Evolutionary conservation across 768 basidiomycete genomes (phyloP), one percentile per base, ranked within the genome.

Genomic region (Baorangia bicolor): DNA sequence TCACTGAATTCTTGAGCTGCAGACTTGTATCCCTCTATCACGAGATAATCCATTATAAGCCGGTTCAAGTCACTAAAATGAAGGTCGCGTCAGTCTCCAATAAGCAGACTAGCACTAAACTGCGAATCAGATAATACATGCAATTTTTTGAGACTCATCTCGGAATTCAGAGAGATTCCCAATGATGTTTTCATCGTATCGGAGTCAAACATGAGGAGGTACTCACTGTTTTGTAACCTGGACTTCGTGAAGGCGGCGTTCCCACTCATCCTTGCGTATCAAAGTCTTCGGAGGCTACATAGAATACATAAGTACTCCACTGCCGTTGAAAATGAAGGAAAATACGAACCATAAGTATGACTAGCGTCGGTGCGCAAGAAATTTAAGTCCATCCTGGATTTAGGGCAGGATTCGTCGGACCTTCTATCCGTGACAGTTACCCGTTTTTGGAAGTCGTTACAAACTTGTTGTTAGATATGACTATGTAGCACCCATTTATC

Each of bases 121-220:
- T 44, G 53, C 35, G 59, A 39, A 63, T 92, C 90, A 92, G 93
- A 88, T 90, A 90, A 89, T 88, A 87, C 85, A 91, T 91, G 85
- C 86, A 86, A 83, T 77, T 70, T 80, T 79, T 81, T 75, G 66
- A 64, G 47, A 27, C 79, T 89, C 86, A 78, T 87, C 88, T 85
- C 77, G 61, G 50, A 69, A 73, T 73, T 92, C 94, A 88, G 96
- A 94, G 96, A 98, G 96, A 98, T 98, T 99, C 96, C 96, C 95
- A 98, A 80, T 87, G 72, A 69, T 77, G 72, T 81, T 77, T 73
- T 90, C 87, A 89, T 89, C 87, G 70, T 75, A 51, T 47, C 41
- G 48, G 56, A 62, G 49, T 53, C 55, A 64, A 59, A 39, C 14
- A 50, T 23, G 49, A 35, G 45, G 52, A 16, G 25, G 47, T 45